Conservation (phyloP, 75 land plant species). For the Cunninghamia lanceolata region DNA sequence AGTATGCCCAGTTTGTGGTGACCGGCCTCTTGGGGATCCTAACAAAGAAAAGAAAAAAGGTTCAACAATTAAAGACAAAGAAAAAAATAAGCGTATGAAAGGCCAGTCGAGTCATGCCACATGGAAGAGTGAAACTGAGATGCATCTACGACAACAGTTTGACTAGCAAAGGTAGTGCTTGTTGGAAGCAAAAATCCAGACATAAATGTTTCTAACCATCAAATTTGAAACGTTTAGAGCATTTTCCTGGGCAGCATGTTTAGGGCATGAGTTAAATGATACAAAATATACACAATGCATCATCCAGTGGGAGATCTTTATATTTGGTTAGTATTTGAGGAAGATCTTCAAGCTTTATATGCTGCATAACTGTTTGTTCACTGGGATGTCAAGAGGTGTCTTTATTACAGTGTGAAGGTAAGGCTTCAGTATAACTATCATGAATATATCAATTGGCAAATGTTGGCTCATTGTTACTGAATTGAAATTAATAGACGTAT, state of each 20-base stretch:
- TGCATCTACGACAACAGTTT: constrained; percentile 96
- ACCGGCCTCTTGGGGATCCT: constrained; percentile 53
- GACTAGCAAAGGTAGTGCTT: constrained; percentile 35
- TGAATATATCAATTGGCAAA: background rate
- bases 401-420: background rate
- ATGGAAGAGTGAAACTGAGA: constrained; percentile 99
- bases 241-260: background rate
- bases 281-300: background rate
- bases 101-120: constrained; percentile 93
- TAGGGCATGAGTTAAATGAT: background rate
- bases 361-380: background rate
- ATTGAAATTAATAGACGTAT: background rate
- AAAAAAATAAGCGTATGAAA: constrained; percentile 95
- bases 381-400: background rate
- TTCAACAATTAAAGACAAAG: constrained; percentile 84
- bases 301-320: background rate
- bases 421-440: background rate
- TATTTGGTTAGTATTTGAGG: background rate
- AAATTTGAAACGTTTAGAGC: background rate
- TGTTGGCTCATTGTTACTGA: background rate
- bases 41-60: constrained; percentile 67
- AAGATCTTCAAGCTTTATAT: background rate
- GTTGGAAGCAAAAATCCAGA: background rate
- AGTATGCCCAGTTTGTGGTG: constrained; percentile 88
- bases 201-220: background rate